A percentile compares a stretch with the other conserved stretches of the same genome.
These are phyloP conservation scores for Boletus insuetus DNA, from an alignment of 768 basidiomycete species.

Conservation along the genomic window DNA sequence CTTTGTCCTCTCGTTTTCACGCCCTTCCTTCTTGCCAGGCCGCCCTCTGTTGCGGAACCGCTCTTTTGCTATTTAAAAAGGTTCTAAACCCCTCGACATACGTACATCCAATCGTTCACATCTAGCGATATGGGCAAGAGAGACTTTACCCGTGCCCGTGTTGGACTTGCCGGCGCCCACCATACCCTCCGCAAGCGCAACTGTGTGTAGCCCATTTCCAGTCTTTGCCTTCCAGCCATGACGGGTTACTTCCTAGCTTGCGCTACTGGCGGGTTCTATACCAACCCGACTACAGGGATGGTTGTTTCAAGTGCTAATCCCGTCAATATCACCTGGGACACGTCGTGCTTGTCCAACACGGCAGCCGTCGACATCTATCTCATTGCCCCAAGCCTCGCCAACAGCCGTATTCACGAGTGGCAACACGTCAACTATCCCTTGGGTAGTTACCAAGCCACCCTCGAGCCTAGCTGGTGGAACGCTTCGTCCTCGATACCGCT, in stretches of 20 bases:
- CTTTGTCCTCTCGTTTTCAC: slow-evolving; percentile 14
- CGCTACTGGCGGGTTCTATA: slow-evolving; percentile 60
- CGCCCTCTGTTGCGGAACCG: slow-evolving; percentile 27
- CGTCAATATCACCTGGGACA: slow-evolving; percentile 63
- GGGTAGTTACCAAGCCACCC: slow-evolving; percentile 47
- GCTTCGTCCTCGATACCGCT: slow-evolving; percentile 45
- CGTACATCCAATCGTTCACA: background rate
- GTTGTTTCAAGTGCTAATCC: slow-evolving; percentile 46
- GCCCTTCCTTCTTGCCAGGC: slow-evolving; percentile 19
- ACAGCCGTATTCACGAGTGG: slow-evolving; percentile 57
- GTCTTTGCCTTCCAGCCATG: background rate
- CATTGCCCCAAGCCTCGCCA: slow-evolving; percentile 44
- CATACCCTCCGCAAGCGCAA: slow-evolving; percentile 24
- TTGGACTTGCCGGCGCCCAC: slow-evolving; percentile 23
- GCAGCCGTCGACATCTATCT: slow-evolving; percentile 66
- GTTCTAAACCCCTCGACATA: slow-evolving; percentile 3
- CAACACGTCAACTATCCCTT: slow-evolving; percentile 43
- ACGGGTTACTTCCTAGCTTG: slow-evolving; percentile 39
- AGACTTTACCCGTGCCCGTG: slow-evolving; percentile 25
- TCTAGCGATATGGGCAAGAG: slow-evolving; percentile 26
- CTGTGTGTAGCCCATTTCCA: slow-evolving; percentile 11
- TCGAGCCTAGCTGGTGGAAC: slow-evolving; percentile 75
- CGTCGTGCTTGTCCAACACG: slow-evolving; percentile 48
- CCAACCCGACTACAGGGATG: slow-evolving; percentile 46
- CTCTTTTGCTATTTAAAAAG: slow-evolving; percentile 20